Conservation (phyloP, 1,284 basidiomycete species). For the Cryptococcus maquisensis region DNA sequence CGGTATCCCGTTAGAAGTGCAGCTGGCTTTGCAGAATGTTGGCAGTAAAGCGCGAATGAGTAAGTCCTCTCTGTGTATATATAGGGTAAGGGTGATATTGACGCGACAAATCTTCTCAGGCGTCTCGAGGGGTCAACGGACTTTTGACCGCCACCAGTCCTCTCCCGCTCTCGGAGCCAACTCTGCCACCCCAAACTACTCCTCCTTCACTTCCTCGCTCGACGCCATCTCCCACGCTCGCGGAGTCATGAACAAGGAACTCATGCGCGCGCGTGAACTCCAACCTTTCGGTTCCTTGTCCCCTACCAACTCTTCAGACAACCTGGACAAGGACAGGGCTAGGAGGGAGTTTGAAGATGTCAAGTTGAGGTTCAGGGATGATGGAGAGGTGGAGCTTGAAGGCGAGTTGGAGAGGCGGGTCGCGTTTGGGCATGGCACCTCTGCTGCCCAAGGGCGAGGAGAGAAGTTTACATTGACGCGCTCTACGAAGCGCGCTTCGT, state of each 20-base stretch:
- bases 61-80: conserved; percentile 19
- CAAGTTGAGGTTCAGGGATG: conserved; percentile 15
- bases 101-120: background rate
- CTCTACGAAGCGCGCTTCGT: conserved; percentile 14
- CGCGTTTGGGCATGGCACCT: conserved; percentile 1
- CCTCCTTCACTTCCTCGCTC: conserved; percentile 24
- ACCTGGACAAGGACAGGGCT: conserved; percentile 1
- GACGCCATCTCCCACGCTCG: conserved; percentile 25
- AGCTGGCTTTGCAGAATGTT: conserved; percentile 32
- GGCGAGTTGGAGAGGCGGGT: conserved; percentile 8
- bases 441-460: background rate
- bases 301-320: background rate
- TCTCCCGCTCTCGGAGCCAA: conserved; percentile 20
- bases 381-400: conserved; percentile 17
- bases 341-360: too few species aligned
- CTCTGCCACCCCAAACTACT: conserved; percentile 4
- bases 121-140: conserved; percentile 19
- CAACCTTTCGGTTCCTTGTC: conserved; percentile 22
- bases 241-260: conserved; percentile 30
- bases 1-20: conserved; percentile 32
- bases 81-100: background rate
- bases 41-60: conserved; percentile 29
- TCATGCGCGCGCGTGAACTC: conserved; percentile 23
- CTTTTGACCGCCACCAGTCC: conserved; percentile 34
- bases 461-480: conserved; percentile 2